Conservation (phyloP, 345 rosid genomes). For the Arabidopsis arenosa region DNA sequence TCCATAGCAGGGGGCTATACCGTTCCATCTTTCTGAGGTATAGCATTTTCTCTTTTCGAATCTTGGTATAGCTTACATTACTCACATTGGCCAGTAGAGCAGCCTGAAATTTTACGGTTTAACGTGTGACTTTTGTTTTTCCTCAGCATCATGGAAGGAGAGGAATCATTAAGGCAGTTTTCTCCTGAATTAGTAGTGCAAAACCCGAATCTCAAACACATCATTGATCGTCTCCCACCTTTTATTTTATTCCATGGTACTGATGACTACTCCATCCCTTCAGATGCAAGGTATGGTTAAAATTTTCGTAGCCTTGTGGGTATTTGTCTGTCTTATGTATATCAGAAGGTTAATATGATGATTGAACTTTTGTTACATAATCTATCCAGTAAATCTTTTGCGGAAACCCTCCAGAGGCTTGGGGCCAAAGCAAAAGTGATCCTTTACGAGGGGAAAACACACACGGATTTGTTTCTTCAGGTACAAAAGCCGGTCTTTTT, state of each 20-base stretch:
- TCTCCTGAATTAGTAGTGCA: slow-evolving; percentile 86
- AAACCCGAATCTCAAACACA: slow-evolving; percentile 60
- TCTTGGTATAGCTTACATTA: slow-evolving; percentile 13
- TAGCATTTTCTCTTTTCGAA: not conserved
- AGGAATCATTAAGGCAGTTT: slow-evolving; percentile 70
- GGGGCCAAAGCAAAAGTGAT: slow-evolving; percentile 80
- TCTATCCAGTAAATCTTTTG: slow-evolving; percentile 72
- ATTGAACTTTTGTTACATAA: slow-evolving; percentile 4
- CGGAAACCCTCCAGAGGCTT: slow-evolving; percentile 68
- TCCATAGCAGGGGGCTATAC: slow-evolving; percentile 81
- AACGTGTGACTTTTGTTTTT: slow-evolving; percentile 25
- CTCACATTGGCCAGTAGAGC: slow-evolving; percentile 8
- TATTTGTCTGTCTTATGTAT: slow-evolving; percentile 22
- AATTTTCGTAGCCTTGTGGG: slow-evolving; percentile 1
- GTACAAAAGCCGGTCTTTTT: slow-evolving; percentile 42
- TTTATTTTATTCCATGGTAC: slow-evolving; percentile 88
- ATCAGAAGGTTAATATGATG: slow-evolving; percentile 24
- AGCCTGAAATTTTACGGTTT: not conserved
- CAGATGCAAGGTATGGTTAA: slow-evolving; percentile 75
- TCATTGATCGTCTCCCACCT: slow-evolving; percentile 78
- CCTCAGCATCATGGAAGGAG: slow-evolving; percentile 95
- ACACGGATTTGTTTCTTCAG: slow-evolving; percentile 97
- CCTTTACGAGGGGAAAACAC: slow-evolving; percentile 86
- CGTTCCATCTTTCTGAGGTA: slow-evolving; percentile 85
- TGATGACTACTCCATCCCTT: slow-evolving; percentile 91